Evolutionary conservation across 2,329 filamentous ascomycete genomes (phyloP).

Genomic region (Aspergillus calidoustus): DNA sequence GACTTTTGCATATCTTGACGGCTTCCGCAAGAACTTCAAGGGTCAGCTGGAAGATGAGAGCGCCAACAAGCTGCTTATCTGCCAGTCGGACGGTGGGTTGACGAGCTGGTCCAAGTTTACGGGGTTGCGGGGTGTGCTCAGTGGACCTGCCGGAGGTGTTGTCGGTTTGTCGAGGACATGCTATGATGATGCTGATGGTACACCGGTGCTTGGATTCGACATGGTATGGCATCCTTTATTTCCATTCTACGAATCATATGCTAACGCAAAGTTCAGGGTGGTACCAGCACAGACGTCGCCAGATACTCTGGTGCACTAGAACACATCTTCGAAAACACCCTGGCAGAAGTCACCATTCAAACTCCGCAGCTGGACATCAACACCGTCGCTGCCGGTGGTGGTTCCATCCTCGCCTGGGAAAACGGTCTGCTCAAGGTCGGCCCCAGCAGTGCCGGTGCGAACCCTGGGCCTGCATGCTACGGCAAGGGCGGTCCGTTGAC

Average conservation of each 20-base stretch:
- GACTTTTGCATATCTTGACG: conserved; percentile 69
- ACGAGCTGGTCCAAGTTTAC: conserved; percentile 18
- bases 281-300: conserved; percentile 86
- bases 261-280: conserved; percentile 58
- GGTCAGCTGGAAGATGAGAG: conserved; percentile 64
- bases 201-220: conserved; percentile 88
- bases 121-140: conserved; percentile 15
- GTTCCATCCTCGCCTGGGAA: conserved; percentile 73
- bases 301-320: conserved; percentile 90
- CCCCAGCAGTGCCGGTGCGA: conserved; percentile 86
- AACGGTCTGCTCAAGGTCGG: conserved; percentile 92
- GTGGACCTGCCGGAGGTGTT: conserved; percentile 18
- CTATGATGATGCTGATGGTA: conserved; percentile 37
- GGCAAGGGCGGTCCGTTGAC: conserved; percentile 90
- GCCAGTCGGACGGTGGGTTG: conserved; percentile 42
- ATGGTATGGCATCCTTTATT: conserved; percentile 52
- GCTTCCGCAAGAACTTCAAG: conserved; percentile 65
- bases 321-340: conserved; percentile 92
- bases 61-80: conserved; percentile 53
- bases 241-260: neutral
- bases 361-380: conserved; percentile 93
- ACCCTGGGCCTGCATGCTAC: conserved; percentile 90
- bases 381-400: conserved; percentile 86
- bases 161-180: conserved; percentile 16
- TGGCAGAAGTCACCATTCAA: conserved; percentile 91